Evolutionary conservation across 768 basidiomycete genomes (phyloP).

Genomic region (Piloderma croceum): DNA sequence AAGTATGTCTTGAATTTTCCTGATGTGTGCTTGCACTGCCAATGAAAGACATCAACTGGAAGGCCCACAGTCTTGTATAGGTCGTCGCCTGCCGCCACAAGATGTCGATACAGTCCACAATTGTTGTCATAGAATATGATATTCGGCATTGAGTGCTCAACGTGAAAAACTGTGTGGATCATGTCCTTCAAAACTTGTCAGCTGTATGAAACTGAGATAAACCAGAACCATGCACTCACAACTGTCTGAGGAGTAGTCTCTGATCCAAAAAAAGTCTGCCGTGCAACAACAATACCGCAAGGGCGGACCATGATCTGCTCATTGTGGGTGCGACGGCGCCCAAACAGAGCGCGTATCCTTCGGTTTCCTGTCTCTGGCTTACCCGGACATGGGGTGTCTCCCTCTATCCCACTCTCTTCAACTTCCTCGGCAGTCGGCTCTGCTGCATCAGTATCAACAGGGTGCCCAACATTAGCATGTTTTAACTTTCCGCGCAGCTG

Average conservation of each 20-base stretch:
- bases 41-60: too few species aligned
- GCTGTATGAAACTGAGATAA: neutral
- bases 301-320: slow-evolving; percentile 20
- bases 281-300: slow-evolving; percentile 17
- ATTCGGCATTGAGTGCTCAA: slow-evolving; percentile 12
- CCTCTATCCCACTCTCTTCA: slow-evolving; percentile 5
- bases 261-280: slow-evolving; percentile 19
- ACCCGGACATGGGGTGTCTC: slow-evolving; percentile 1
- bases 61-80: slow-evolving; percentile 16
- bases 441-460: too few species aligned
- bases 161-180: slow-evolving; percentile 7
- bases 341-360: slow-evolving; percentile 10
- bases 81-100: slow-evolving; percentile 8
- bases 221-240: too few species aligned
- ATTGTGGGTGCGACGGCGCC: slow-evolving; percentile 18
- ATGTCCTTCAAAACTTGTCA: too few species aligned
- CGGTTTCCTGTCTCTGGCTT: slow-evolving; percentile 7
- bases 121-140: slow-evolving; percentile 24
- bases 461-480: slow-evolving; percentile 7
- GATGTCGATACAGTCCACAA: slow-evolving; percentile 16
- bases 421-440: slow-evolving; percentile 4
- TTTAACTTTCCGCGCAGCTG: slow-evolving; percentile 15
- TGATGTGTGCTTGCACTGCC: too few species aligned
- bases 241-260: slow-evolving; percentile 11
- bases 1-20: too few species aligned